Conservation (phyloP, 352 stramenopile genomes). For the Pythium folliculosum region DNA sequence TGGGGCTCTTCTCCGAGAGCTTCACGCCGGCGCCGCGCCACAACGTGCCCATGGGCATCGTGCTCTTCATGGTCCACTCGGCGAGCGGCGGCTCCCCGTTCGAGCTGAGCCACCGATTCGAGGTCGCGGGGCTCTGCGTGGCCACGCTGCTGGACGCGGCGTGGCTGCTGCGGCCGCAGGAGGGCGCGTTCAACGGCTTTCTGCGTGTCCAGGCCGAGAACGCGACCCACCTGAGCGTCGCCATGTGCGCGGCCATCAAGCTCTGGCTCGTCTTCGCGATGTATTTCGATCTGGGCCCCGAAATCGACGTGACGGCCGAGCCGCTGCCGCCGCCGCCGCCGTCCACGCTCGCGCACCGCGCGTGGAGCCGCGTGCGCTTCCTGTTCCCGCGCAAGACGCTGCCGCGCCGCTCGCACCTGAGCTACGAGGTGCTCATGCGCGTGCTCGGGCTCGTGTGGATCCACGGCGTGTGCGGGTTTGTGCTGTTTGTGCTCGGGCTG, state of each 20-base stretch:
- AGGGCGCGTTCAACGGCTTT: constrained; percentile 64
- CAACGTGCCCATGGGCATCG: constrained; percentile 69
- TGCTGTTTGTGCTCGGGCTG: constrained; percentile 54
- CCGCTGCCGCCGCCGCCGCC: constrained; percentile 7
- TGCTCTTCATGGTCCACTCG: constrained; percentile 38
- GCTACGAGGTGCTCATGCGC: constrained; percentile 72
- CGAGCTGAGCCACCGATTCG: constrained; percentile 50
- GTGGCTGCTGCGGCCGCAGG: constrained; percentile 70
- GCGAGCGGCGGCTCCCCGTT: not conserved
- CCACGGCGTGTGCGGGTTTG: constrained; percentile 53
- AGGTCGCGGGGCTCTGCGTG: constrained; percentile 52
- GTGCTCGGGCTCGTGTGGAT: constrained; percentile 71
- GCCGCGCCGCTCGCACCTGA: constrained; percentile 54
- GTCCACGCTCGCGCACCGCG: constrained; percentile 25
- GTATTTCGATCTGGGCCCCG: constrained; percentile 62
- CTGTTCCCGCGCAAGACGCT: constrained; percentile 75
- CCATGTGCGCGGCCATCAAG: constrained; percentile 56
- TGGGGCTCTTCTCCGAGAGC: constrained; percentile 63
- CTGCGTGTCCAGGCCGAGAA: constrained; percentile 46
- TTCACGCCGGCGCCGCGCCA: constrained; percentile 64
- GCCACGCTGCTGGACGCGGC: constrained; percentile 53
- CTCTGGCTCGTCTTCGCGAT: constrained; percentile 68
- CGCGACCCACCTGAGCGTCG: constrained; percentile 50
- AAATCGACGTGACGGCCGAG: constrained; percentile 29
- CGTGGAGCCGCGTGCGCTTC: constrained; percentile 62